Evolutionary conservation across 2,329 filamentous ascomycete genomes (phyloP), one percentile per base, ranked within the genome.

Genomic region (Elsinoe ampelina): DNA sequence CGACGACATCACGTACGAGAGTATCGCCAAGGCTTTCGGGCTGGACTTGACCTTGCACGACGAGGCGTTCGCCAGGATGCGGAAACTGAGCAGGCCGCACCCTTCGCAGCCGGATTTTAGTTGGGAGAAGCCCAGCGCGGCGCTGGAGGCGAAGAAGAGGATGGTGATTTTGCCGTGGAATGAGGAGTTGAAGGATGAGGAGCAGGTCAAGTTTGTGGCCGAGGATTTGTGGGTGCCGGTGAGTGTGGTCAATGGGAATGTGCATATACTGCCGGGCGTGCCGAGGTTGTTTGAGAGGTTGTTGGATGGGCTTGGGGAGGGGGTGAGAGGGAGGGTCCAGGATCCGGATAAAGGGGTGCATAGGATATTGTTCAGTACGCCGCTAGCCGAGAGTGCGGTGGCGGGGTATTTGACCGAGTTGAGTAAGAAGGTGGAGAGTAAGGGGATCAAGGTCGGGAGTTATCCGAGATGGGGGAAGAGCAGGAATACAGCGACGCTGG

Each of bases 1-100:
- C 75, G 93, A 98, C 71, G 93, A 98, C 69, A 97, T 97, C 64
- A 97, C 93, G 22, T 98, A 98, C 74, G 79, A 87, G 67, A 92
- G 89, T 38, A 95, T 98, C 69, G 91, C 89, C 61, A 90, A 89
- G 69, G 93, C 91, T 6, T 97, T 96, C 70, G 74, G 77, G 42
- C 77, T 96, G 6, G 81, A 84, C 12, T 76, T 97, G 15, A 80
- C 84, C 63, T 79, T 95, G 26, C 89, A 97, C 75, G 74, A 88
- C 42, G 81, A 82, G 58, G 85, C 91, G 0, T 87, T 86, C 64
- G 79, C 82, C 61, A 84, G 85, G 67, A 97, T 97, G 93, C 91
- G 87, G 73, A 78, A 74, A 60, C 78, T 95, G 7, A 89, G 86
- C 30, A 86, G 83, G 68, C 84, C 84, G 11, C 84, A 87, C 65